A percentile compares a stretch with the other conserved stretches of the same genome.
Evolutionary conservation across 208 protist genomes (phyloP).

Genomic region (Wallacemonas collosoma): DNA sequence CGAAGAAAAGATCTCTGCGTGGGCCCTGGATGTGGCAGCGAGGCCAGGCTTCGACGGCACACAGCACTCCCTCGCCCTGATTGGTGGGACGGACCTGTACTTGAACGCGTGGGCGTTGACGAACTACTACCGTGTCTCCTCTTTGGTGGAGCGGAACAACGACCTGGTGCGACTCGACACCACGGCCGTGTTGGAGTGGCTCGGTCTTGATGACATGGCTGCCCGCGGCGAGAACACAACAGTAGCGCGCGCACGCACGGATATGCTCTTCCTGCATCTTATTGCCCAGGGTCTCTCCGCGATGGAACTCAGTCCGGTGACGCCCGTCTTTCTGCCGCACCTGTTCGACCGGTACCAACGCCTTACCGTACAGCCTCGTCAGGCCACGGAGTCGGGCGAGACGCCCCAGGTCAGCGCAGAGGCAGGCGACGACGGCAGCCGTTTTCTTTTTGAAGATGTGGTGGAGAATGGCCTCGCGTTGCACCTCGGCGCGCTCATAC

Average conservation of each 20-base stretch:
- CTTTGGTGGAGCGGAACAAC: conserved; percentile 50
- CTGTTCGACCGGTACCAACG: conserved; percentile 59
- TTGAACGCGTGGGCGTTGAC: conserved; percentile 72
- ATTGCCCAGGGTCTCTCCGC: conserved; percentile 55
- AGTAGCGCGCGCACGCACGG: conserved; percentile 52
- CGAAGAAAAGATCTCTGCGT: conserved; percentile 85
- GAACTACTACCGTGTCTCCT: conserved; percentile 68
- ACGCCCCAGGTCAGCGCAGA: not conserved
- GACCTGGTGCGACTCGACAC: conserved; percentile 66
- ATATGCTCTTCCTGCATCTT: conserved; percentile 74
- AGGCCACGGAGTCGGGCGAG: not conserved
- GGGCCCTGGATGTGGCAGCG: conserved; percentile 85
- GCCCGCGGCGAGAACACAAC: conserved; percentile 40
- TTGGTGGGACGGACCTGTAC: conserved; percentile 70
- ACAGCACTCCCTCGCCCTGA: conserved; percentile 68
- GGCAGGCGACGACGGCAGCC: not conserved
- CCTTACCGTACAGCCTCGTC: not conserved
- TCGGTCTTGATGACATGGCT: conserved; percentile 56
- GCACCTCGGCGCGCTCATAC: conserved; percentile 26
- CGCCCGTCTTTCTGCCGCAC: conserved; percentile 35
- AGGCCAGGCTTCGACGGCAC: conserved; percentile 55
- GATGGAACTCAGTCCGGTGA: conserved; percentile 50
- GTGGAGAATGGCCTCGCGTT: conserved; percentile 34
- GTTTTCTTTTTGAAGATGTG: conserved; percentile 44
- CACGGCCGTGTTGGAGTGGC: conserved; percentile 65